These are phyloP conservation scores for Globisporangium megalacanthum DNA, from an alignment of 352 stramenopile genomes.

Conservation along the genomic window DNA sequence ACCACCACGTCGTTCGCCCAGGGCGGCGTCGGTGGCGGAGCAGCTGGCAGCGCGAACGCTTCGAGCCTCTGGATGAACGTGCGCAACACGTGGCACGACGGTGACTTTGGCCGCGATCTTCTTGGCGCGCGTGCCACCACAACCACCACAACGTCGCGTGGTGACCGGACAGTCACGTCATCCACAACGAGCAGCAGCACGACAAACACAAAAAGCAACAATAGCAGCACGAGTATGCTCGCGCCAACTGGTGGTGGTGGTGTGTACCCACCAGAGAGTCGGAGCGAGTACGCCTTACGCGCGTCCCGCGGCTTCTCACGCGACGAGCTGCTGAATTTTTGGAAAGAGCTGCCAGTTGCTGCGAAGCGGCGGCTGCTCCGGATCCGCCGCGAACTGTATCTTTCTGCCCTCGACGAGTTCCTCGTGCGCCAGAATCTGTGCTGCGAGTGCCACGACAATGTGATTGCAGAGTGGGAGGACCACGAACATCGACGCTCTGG, in stretches of 20 bases:
- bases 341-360: constrained; percentile 61
- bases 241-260: too few species aligned
- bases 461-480: constrained; percentile 78
- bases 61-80: constrained; percentile 17
- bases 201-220: background rate
- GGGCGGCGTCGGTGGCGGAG: constrained; percentile 5
- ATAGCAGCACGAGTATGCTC: background rate
- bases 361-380: constrained; percentile 62
- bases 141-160: constrained; percentile 2
- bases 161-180: constrained; percentile 3
- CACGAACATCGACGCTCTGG: constrained; percentile 59
- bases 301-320: constrained; percentile 51
- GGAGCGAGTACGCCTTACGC: constrained; percentile 17
- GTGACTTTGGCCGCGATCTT: constrained; percentile 11
- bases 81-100: constrained; percentile 17
- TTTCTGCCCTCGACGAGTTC: constrained; percentile 67
- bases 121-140: constrained; percentile 9
- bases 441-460: constrained; percentile 82
- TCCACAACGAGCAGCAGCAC: background rate
- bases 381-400: constrained; percentile 65
- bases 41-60: too few species aligned
- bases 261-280: constrained; percentile 8
- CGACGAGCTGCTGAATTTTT: constrained; percentile 79
- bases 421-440: constrained; percentile 73
- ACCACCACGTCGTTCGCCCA: constrained; percentile 20